A percentile compares a stretch with the other conserved stretches of the same genome.
phyloP scores from a whole-genome alignment of 768 basidiomycete species.

The Auricularia heimuer region DNA sequence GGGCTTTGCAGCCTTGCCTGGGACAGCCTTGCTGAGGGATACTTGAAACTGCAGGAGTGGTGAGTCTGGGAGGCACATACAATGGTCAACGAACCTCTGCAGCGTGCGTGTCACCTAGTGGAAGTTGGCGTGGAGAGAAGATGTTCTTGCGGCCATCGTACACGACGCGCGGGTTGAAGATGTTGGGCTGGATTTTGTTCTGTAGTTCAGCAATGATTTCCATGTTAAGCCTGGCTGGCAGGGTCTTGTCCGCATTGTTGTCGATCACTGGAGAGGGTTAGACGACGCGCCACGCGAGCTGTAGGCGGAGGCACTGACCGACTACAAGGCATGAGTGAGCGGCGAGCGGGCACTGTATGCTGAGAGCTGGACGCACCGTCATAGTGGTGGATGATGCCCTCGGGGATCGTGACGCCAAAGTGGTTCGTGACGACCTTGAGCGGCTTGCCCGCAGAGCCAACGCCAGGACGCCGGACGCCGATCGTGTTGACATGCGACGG shows the following conservation, averaged over 20 bases:
- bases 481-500: constrained; percentile 37
- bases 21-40: constrained; percentile 32
- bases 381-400: constrained; percentile 62
- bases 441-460: constrained; percentile 44
- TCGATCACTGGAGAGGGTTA: constrained; percentile 4
- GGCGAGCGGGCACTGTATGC: neutral
- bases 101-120: constrained; percentile 38
- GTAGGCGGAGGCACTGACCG: constrained; percentile 16
- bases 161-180: constrained; percentile 64
- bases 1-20: constrained; percentile 36
- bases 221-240: constrained; percentile 61
- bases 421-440: constrained; percentile 46
- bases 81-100: constrained; percentile 36
- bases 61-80: neutral
- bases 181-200: constrained; percentile 40
- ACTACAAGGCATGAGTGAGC: constrained; percentile 1
- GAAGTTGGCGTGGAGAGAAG: constrained; percentile 51
- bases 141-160: constrained; percentile 78
- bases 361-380: constrained; percentile 43
- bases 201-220: constrained; percentile 60
- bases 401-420: constrained; percentile 51
- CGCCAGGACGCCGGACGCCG: constrained; percentile 60
- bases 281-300: constrained; percentile 8
- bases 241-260: constrained; percentile 43
- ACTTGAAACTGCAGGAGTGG: constrained; percentile 46